Conservation (phyloP, 2,329 filamentous ascomycete species). For the Fusarium buxicola region DNA sequence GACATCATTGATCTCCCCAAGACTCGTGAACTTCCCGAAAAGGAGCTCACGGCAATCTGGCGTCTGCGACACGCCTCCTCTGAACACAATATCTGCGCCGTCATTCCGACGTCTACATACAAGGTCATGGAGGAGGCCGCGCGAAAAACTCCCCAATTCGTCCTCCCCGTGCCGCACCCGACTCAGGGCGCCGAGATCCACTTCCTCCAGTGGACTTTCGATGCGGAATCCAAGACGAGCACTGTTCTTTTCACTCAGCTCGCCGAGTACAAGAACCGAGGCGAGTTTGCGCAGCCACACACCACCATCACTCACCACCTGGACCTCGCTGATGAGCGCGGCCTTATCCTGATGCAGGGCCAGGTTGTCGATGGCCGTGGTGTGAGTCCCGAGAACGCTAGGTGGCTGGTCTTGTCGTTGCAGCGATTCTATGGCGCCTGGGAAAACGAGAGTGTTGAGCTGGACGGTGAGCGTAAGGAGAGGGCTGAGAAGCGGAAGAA, state of each 20-base stretch:
- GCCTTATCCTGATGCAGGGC: conserved; percentile 88
- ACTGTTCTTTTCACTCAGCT: conserved; percentile 94
- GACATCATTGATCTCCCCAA: conserved; percentile 82
- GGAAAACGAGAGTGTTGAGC: conserved; percentile 57
- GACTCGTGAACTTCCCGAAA: conserved; percentile 74
- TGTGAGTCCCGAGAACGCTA: conserved; percentile 82
- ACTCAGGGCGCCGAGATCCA: conserved; percentile 87
- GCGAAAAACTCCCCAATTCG: conserved; percentile 83
- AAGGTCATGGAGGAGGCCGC: conserved; percentile 77
- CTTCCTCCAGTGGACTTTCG: conserved; percentile 96
- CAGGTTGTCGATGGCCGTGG: conserved; percentile 80
- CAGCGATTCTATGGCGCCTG: conserved; percentile 90
- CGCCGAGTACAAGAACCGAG: conserved; percentile 90
- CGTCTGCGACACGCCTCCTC: conserved; percentile 84
- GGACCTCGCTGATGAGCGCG: conserved; percentile 80
- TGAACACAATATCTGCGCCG: conserved; percentile 82
- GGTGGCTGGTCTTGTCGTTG: conserved; percentile 90
- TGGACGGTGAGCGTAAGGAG: conserved; percentile 59
- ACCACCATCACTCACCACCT: conserved; percentile 93
- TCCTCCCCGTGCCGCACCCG: conserved; percentile 83
- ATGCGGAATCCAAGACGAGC: conserved; percentile 69
- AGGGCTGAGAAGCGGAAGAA: conserved; percentile 72
- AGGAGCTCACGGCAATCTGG: conserved; percentile 91
- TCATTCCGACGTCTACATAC: conserved; percentile 81
- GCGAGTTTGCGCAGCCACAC: conserved; percentile 90